Evolutionary conservation across 2,329 filamentous ascomycete species (phyloP), one percentile per base, ranked within the genome.

Genomic region (Colletotrichum abscissum): DNA sequence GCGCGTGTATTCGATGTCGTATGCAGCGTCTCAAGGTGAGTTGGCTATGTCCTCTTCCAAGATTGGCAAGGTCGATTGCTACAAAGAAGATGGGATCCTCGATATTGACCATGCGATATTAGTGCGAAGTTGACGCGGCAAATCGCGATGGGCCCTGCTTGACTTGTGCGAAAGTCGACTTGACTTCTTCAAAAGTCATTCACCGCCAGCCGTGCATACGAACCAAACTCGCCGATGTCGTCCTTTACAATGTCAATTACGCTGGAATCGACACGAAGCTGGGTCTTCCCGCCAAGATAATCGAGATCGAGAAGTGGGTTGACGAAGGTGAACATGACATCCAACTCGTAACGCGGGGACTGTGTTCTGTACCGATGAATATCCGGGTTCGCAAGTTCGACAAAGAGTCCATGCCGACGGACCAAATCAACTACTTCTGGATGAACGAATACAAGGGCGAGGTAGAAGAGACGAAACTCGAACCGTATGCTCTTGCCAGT

Each of bases 101-200:
- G 12, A 19, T 33, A n/a, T 38, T 62, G n/a, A 62, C 24, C 8
- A 16, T 19, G 3, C 16, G 14, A 26, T 33, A 11, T 35, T 12
- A 87, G 85, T 88, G 86, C 74, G 62, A 76, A 3, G 77, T 79
- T 24, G 80, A 86, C 67, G 70, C 75, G 11, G 69, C 76, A 11
- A 75, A 82, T 58, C 75, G 80, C 16, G 55, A 80, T 22, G 79
- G 78, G 16, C 77, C 80, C 5, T 89, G 87, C 76, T 11, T 79
- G 2, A 83, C 82, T 2, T 89, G 87, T 73, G 73, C 77, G 7
- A 77, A 75, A 1, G 81, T 86, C 3, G 78, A 80, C 12, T 79
- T 77, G 33, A 80, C 80, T 1, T 87, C 86, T 0, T 84, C 84
- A 52, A 89, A 87, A 74, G 84, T 85, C 2, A 83, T 88, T 5